Evolutionary conservation across 2,329 filamentous ascomycete species (phyloP).

Genomic region (Stagonosporopsis vannaccii): DNA sequence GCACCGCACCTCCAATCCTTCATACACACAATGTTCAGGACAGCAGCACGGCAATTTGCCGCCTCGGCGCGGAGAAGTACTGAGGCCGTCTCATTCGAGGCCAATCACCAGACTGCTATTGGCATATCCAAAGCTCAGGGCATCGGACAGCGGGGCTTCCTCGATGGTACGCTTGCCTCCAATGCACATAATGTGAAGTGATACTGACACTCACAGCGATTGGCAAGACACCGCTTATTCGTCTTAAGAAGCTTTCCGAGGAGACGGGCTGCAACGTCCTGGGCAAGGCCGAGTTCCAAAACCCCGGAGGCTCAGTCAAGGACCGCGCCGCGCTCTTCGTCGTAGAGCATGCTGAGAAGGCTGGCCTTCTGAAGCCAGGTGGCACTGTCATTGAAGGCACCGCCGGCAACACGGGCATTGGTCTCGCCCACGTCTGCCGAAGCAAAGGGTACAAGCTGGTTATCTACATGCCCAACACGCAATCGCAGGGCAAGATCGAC

Average conservation of each 20-base stretch:
- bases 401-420: conserved; percentile 97
- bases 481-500: conserved; percentile 97
- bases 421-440: conserved; percentile 94
- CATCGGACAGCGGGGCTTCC: conserved; percentile 74
- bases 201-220: conserved; percentile 69
- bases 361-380: conserved; percentile 79
- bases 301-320: conserved; percentile 95
- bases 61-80: conserved; percentile 65
- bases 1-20: background rate
- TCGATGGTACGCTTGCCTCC: conserved; percentile 70
- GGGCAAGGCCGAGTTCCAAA: conserved; percentile 98
- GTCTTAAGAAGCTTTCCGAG: conserved; percentile 84
- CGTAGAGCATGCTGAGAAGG: conserved; percentile 90
- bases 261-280: conserved; percentile 93
- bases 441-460: conserved; percentile 91
- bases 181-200: background rate
- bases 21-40: conserved; percentile 69
- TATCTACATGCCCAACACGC: conserved; percentile 99
- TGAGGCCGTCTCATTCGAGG: conserved; percentile 57
- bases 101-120: conserved; percentile 67
- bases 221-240: conserved; percentile 94
- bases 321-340: conserved; percentile 95
- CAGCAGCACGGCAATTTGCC: conserved; percentile 71
- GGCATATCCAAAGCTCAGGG: conserved; percentile 82
- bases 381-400: conserved; percentile 98